These are phyloP conservation scores for Phlebiopsis gigantea DNA, from an alignment of 768 basidiomycete species.

Conservation along the genomic window DNA sequence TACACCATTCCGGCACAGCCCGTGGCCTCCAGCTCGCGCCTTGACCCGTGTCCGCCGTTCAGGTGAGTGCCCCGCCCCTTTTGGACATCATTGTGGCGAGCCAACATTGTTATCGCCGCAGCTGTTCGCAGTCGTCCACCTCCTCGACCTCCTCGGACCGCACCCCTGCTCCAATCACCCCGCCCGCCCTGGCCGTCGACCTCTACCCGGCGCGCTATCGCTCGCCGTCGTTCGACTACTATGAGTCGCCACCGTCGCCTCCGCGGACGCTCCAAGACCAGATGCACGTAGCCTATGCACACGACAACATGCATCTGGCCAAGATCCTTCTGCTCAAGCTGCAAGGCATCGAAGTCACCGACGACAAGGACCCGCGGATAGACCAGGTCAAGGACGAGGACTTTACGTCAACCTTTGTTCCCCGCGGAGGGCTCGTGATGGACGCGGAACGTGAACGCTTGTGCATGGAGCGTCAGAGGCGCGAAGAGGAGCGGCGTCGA, in stretches of 20 bases:
- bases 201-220: conserved; percentile 30
- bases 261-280: conserved; percentile 52
- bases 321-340: conserved; percentile 59
- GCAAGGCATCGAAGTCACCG: conserved; percentile 53
- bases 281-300: conserved; percentile 61
- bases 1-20: conserved; percentile 5
- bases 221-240: conserved; percentile 32
- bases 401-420: conserved; percentile 34
- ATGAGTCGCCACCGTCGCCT: conserved; percentile 38
- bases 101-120: not conserved
- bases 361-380: conserved; percentile 58
- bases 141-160: conserved; percentile 19
- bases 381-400: conserved; percentile 51
- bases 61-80: not conserved
- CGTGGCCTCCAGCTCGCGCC: conserved; percentile 18
- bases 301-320: conserved; percentile 62
- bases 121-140: conserved; percentile 19
- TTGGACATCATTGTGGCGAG: not conserved
- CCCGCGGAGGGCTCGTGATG: conserved; percentile 31
- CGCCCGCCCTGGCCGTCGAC: conserved; percentile 23
- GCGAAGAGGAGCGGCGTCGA: conserved; percentile 29
- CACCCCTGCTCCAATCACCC: conserved; percentile 21
- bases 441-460: conserved; percentile 40
- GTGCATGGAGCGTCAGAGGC: conserved; percentile 30
- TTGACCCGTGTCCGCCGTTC: conserved; percentile 9